Base-by-base conservation (phyloP, 768 basidiomycete genomes). In the Phaeotremella fagi region DNA sequence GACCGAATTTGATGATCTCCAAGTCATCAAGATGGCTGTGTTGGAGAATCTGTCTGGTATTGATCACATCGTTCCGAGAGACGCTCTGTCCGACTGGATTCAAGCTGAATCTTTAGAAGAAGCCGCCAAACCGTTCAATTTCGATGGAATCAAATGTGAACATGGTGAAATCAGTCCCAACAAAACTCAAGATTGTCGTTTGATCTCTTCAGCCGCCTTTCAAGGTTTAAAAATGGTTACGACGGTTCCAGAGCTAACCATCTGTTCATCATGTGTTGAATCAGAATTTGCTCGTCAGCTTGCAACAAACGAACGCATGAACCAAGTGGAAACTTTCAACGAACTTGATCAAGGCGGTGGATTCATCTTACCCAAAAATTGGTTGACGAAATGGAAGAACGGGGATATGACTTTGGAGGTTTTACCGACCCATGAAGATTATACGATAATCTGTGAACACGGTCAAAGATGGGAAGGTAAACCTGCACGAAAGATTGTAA, bases 401-500 rank as follows among this genome's bases (percentile, higher is more conserved):
- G 47, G 55, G 5, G 11, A 12, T 23, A 16, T 37, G 36, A 35
- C 41, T 22, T 23, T 25, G 15, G 44, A 28, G 20, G 38, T 28
- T 4, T 33, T 49, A 9, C 63, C 63, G 12, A 55, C 49, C 20
- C 36, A 57, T 23, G 45, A 48, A 6, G 44, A 45, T 1, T 62
- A 57, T 31, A 50, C 50, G 2, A 18, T 70, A 4, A 47, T 31
- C 41, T 70, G 68, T 51, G 60, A 61, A 29, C 68, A 70, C 28
- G 62, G 50, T 18, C 7, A 33, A 12, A 57, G 45, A 3, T 56
- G 38, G 31, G 49, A 51, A 14, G 22, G 9, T 9, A 41, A 14
- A 22, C 38, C 46, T 18, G 22, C 28, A 16, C 54, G 22, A 0
- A 29, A 51, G 1, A 27, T 41, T 9, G 23, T n/a, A 1, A 9